Conservation (phyloP, 108 stramenopile genomes). For the Cyclotella baltica region DNA sequence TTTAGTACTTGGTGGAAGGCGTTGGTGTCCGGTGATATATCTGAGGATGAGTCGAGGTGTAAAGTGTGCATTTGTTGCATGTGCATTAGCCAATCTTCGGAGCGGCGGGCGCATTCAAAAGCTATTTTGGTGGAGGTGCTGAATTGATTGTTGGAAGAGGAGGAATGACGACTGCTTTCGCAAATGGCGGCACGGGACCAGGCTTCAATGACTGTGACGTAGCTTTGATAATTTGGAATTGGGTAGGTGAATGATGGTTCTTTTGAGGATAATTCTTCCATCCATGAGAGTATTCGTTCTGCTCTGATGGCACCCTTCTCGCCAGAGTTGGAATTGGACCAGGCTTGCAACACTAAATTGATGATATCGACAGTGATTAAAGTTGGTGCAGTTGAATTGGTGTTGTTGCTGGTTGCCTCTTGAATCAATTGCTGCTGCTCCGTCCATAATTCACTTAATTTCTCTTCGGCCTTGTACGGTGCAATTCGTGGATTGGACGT, state of each 20-base stretch:
- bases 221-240: slow-evolving; percentile 40
- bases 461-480: slow-evolving; percentile 48
- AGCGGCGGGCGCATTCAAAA: slow-evolving; percentile 47
- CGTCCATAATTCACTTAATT: slow-evolving; percentile 32
- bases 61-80: slow-evolving; percentile 43
- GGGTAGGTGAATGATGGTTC: slow-evolving; percentile 13
- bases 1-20: slow-evolving; percentile 40
- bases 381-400: background rate
- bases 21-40: slow-evolving; percentile 45
- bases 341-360: slow-evolving; percentile 39
- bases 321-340: slow-evolving; percentile 37
- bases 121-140: slow-evolving; percentile 29
- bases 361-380: slow-evolving; percentile 32
- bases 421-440: slow-evolving; percentile 30
- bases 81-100: slow-evolving; percentile 44
- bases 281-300: slow-evolving; percentile 44
- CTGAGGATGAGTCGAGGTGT: slow-evolving; percentile 8
- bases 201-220: slow-evolving; percentile 39
- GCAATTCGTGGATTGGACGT: slow-evolving; percentile 38
- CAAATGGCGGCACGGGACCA: slow-evolving; percentile 43
- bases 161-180: slow-evolving; percentile 14
- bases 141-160: slow-evolving; percentile 1
- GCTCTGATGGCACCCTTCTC: slow-evolving; percentile 38
- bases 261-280: slow-evolving; percentile 16
- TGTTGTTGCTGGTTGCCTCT: background rate